Base-by-base conservation (phyloP, 2,329 filamentous ascomycete genomes). In the Sphaerulina vaccinii region DNA sequence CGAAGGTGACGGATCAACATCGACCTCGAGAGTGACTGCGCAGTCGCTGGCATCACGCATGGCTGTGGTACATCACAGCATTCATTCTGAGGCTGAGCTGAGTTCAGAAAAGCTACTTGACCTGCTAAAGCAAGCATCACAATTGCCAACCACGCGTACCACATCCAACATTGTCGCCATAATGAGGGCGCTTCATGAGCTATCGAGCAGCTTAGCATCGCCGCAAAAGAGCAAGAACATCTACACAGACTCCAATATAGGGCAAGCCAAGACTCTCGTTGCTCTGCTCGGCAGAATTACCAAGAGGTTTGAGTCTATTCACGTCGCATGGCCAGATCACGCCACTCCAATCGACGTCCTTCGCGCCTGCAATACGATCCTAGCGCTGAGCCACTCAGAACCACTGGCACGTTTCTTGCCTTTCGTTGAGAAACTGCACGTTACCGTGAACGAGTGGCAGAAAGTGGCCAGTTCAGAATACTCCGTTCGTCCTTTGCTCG, bases 391-490 rank as follows among this genome's bases (percentile, higher is more conserved):
- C 18, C 85, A 96, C 62, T 81, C 82, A 1, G 90, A 96, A 50
- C 91, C 93, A 0, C 76, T 99, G 3, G 90, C 90, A 1, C 91
- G 87, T 63, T 84, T 95, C 51, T 81, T 99, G 46, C 88, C 87
- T 1, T 89, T 87, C 65, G 79, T 93, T 2, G 95, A 99, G 70
- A 90, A 92, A 58, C 77, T 99, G 3, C 88, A 97, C 70, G 79
- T 78, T 0, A 85, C 86, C 59, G 82, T 99, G 42, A 86, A 96
- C 57, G 90, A 97, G 70, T 99, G 93, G 93, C 90, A 99, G 68
- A 85, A 87, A 36, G 91, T 96, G 71, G 91, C 92, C 2, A 95
- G 89, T 73, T 83, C 83, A 56, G 82, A 87, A 32, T 88, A 88
- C 68, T 86, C 82, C 8, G 87, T 86, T 1, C 77, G 80, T 1